Conservation (phyloP, 148 eudicot genomes). For the Talinum fruticosum region DNA sequence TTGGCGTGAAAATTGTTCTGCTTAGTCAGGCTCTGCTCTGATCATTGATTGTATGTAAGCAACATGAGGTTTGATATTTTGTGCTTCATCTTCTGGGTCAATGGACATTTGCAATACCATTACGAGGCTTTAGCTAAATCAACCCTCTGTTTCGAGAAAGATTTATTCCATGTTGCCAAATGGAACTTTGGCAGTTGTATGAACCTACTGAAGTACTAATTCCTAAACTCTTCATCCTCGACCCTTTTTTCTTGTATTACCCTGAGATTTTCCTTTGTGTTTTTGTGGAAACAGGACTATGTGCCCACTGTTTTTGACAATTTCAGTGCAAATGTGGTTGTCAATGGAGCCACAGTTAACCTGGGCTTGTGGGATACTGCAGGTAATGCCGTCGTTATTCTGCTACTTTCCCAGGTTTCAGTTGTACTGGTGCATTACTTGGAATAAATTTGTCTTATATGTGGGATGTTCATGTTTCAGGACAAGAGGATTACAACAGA, state of each 20-base stretch:
- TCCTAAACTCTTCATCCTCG: not conserved
- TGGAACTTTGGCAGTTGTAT: not conserved
- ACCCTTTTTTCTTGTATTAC: not conserved
- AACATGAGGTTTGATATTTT: not conserved
- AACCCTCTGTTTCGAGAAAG: not conserved
- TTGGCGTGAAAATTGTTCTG: too few relatives aligned
- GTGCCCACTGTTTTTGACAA: constrained; percentile 98
- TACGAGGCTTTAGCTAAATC: not conserved
- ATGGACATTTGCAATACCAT: not conserved
- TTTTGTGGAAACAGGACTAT: constrained; percentile 67
- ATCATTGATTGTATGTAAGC: not conserved
- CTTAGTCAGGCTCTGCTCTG: too few relatives aligned
- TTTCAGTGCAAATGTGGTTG: constrained; percentile 98
- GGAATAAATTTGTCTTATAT: constrained; percentile 16
- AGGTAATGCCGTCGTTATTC: constrained; percentile 42
- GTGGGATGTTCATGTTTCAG: constrained; percentile 39
- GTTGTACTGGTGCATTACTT: not conserved
- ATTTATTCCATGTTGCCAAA: not conserved
- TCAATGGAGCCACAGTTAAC: constrained; percentile 84
- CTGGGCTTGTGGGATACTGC: constrained; percentile 99
- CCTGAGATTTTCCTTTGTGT: not conserved
- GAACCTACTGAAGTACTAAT: not conserved
- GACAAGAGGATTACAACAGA: constrained; percentile 98
- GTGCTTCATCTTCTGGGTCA: not conserved
- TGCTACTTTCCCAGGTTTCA: not conserved